Conservation (phyloP, 83 land plant species). For the Larix sibirica region DNA sequence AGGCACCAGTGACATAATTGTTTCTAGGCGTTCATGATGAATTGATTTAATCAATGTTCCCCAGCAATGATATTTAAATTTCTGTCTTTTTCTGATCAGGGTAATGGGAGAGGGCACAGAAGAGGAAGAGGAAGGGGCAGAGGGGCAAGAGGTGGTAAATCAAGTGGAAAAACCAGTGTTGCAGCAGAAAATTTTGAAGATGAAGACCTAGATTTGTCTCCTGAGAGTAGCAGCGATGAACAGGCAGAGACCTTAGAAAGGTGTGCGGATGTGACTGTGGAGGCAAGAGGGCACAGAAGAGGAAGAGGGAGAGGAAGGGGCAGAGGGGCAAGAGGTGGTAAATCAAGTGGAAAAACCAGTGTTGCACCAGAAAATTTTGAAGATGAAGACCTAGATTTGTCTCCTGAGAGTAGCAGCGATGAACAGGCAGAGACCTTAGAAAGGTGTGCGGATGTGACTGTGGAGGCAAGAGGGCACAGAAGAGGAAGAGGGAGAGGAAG, state of each 20-base stretch:
- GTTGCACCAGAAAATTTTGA: slow-evolving; percentile 18
- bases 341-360: slow-evolving; percentile 21
- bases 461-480: slow-evolving; percentile 1
- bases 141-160: slow-evolving; percentile 27
- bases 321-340: slow-evolving; percentile 36
- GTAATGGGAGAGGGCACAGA: slow-evolving; percentile 48
- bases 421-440: neutral
- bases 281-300: slow-evolving; percentile 34
- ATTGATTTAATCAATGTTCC: too few relatives aligned
- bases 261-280: slow-evolving; percentile 13
- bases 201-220: slow-evolving; percentile 35
- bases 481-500: slow-evolving; percentile 25
- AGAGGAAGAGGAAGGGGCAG: slow-evolving; percentile 65
- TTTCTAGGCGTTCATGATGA: too few relatives aligned
- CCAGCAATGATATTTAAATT: too few relatives aligned
- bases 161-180: slow-evolving; percentile 20
- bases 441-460: slow-evolving; percentile 3
- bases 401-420: slow-evolving; percentile 27
- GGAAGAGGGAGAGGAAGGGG: slow-evolving; percentile 56
- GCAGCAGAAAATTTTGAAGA: slow-evolving; percentile 32
- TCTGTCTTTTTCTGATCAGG: too few relatives aligned
- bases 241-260: neutral
- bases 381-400: slow-evolving; percentile 42
- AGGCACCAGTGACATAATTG: too few relatives aligned
- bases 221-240: slow-evolving; percentile 22